Base-by-base conservation (phyloP, 257 asterid genomes). In the Lantana camara region DNA sequence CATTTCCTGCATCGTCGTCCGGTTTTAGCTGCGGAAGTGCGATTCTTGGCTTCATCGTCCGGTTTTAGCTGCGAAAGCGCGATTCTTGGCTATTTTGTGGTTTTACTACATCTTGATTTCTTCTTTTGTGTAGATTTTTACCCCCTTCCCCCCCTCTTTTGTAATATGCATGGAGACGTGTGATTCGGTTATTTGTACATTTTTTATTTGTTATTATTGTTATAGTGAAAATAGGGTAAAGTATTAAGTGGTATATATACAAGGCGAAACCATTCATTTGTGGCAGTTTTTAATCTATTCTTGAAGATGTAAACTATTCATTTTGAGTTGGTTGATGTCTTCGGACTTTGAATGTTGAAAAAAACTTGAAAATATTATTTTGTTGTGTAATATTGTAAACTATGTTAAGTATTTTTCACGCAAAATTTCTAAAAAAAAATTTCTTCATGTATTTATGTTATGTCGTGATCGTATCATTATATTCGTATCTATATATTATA, bases 1-100 rank as follows among this genome's bases (percentile, higher is more conserved):
- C 52, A 89, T 92, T 52, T 89, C 98, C 24, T 89, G 96, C 95
- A 75, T 92, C 11, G 95, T 92, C 16, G 82, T 92, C 63, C 89
- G 90, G 12, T 92, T 89, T 79, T 76, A 72, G 89, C 89, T 27
- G 83, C 83, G 30, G 89, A 85, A 51, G 17, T 42, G 16, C 62
- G 58, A 16, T 2, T 12, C 5, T 54, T 35, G 1, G 96, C 95
- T 73, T 92, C 11, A 93, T 92, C 16, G 82, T 92, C 63, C 89
- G 90, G 12, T 92, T 89, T 79, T 76, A 72, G 89, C 89, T 27
- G 83, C 83, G 30, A 91, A 85, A 51, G 17, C 44, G 16, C 62
- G 58, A 16, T 2, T 12, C 5, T 54, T 35, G 1, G 96, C 95
- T 73, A 63, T 56, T 60, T 58, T 78, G 77, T 57, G 64, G 76